phyloP scores from a whole-genome alignment of 2,329 filamentous ascomycete species.

The Ceratocystis colombiana region DNA sequence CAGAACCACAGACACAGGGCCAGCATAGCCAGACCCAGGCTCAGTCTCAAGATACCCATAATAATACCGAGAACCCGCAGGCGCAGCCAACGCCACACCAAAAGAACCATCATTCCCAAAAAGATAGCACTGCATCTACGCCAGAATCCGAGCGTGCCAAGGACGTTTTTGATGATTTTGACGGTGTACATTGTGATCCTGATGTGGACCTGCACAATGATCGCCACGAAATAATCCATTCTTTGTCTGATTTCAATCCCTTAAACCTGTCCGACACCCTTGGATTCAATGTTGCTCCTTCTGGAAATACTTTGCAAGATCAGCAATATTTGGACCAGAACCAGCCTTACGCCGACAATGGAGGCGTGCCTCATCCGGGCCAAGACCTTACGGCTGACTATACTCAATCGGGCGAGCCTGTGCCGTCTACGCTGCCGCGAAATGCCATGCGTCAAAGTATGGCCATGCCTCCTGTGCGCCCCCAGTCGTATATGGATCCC shows the following conservation, averaged over 20 bases:
- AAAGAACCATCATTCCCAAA: neutral
- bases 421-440: neutral
- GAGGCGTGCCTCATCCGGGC: neutral
- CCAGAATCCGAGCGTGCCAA: slow-evolving; percentile 55
- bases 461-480: slow-evolving; percentile 30
- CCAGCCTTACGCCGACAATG: neutral
- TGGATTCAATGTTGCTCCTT: slow-evolving; percentile 9
- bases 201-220: slow-evolving; percentile 31
- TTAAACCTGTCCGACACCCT: slow-evolving; percentile 18
- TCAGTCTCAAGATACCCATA: neutral
- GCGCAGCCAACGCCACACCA: neutral
- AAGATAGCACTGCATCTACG: slow-evolving; percentile 13
- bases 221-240: slow-evolving; percentile 10
- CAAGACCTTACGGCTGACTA: neutral
- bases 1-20: neutral
- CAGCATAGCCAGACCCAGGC: neutral
- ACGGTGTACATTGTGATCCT: slow-evolving; percentile 64
- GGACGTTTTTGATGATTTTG: slow-evolving; percentile 67
- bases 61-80: neutral
- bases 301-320: neutral
- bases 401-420: neutral
- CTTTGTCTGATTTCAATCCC: slow-evolving; percentile 12
- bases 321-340: neutral
- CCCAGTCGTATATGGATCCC: slow-evolving; percentile 52
- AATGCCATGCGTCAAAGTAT: slow-evolving; percentile 19